Base-by-base conservation (phyloP, 257 asterid genomes). In the Mentha longifolia region DNA sequence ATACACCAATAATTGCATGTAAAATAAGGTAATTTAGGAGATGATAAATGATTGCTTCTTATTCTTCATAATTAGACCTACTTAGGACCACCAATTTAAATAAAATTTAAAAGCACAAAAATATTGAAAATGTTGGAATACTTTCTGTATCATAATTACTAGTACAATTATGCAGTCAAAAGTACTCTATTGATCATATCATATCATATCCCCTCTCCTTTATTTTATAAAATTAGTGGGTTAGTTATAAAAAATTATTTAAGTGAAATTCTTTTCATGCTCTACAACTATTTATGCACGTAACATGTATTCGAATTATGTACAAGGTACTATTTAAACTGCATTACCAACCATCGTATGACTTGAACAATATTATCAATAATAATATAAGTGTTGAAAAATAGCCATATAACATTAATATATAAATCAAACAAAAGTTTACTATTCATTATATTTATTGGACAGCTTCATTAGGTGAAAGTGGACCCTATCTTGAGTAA, bases 1-100 rank as follows among this genome's bases (percentile, higher is more conserved):
- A 62, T 61, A 14, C 54, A 14, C 61, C 61, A 62, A 62, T 62
- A 72, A 72, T 72, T 62, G 71, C 8, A 57, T 55, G 15, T 17
- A 63, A 22, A 28, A 65, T 9, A 46, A 46, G 14, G 47, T 7
- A 51, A 17, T 51, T 20, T 51, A 13, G 9, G 61, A 49, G 57
- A 11, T 17, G 9, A 61, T 52, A 50, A 58, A 75, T 67, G 19
- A 75, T 59, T 49, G 41, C 31, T n/a, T 43, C 52, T 37, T 60
- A 39, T 35, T 49, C 37, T 74, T 12, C 55, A 35, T 59, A 41
- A 45, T 74, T 65, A 33, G 16, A 51, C 49, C 61, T 28, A 15
- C 6, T 22, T 9, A 25, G 66, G 73, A 65, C 54, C 69, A 66
- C 68, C 33, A 33, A 56, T 8, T 5, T n/a, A 45, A 65, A 15